Percentiles rank a stretch among this genome's conserved stretches.
Evolutionary conservation across 2,329 filamentous ascomycete species (phyloP).

Genomic region (Diaporthe sp.): DNA sequence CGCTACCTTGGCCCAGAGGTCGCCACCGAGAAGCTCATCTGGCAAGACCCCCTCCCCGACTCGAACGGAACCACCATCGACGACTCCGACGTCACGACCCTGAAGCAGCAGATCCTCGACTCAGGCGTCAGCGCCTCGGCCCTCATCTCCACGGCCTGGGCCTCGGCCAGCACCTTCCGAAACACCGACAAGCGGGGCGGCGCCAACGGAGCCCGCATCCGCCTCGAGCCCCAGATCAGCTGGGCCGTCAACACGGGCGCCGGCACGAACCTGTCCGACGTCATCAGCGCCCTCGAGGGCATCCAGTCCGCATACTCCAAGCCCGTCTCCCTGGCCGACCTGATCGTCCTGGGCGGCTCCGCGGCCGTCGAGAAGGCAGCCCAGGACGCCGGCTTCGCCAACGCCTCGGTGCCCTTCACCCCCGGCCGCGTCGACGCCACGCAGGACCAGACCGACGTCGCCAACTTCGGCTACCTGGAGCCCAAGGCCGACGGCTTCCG

Average conservation of each 20-base stretch:
- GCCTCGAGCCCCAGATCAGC: slow-evolving; percentile 75
- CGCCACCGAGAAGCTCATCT: slow-evolving; percentile 73
- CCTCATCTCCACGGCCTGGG: slow-evolving; percentile 76
- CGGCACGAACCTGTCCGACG: slow-evolving; percentile 71
- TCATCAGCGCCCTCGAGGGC: slow-evolving; percentile 64
- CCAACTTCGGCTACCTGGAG: slow-evolving; percentile 74
- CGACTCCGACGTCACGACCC: slow-evolving; percentile 67
- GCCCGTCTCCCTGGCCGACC: slow-evolving; percentile 79
- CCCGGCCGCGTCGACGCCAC: slow-evolving; percentile 78
- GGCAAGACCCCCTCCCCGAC: slow-evolving; percentile 79
- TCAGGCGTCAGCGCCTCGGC: slow-evolving; percentile 69
- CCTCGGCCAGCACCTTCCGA: slow-evolving; percentile 77
- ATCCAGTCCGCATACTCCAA: slow-evolving; percentile 59
- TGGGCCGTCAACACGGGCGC: slow-evolving; percentile 83
- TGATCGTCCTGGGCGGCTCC: slow-evolving; percentile 77
- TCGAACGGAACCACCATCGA: slow-evolving; percentile 68
- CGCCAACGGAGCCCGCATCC: slow-evolving; percentile 82
- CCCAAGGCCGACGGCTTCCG: slow-evolving; percentile 79
- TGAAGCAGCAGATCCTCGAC: slow-evolving; percentile 77
- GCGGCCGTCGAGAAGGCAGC: slow-evolving; percentile 80
- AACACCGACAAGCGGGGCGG: slow-evolving; percentile 83
- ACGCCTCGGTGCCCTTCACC: slow-evolving; percentile 75
- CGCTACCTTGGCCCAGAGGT: slow-evolving; percentile 81
- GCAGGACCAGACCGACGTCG: slow-evolving; percentile 76
- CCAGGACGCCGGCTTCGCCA: slow-evolving; percentile 45